Base-by-base conservation (phyloP, 176 grass and related monocot genomes). In the Puccinellia tenuiflora region DNA sequence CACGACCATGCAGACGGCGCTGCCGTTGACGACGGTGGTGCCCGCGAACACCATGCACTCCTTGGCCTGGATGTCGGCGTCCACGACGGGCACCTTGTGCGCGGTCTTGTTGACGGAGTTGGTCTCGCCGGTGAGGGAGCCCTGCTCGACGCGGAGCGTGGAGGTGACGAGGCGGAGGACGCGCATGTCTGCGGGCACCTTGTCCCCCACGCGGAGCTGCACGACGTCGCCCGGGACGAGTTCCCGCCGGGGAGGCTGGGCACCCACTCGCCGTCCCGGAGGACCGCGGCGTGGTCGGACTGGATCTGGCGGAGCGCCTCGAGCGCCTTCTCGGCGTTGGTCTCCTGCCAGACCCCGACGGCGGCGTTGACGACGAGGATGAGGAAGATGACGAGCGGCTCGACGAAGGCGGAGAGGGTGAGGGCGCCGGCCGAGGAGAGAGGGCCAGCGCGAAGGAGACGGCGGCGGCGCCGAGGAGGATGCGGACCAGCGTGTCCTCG, bases 381-480 rank as follows among this genome's bases (percentile, higher is more conserved):
- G 72, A 99, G 85, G 84, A 99, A 96, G 79, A 99, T 99, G 35
- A 99, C 93, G 75, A 99, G 74, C 34, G 96, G 96, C 56, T 99
- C 96, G 9, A 99, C 96, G 61, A 99, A 99, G 45, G 96, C 91
- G 46, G 85, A 93, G 56, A 89, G 81, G 7, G 89, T 83, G 48
- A 92, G 48, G 5, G 74, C 52, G 0, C 82, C 85, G 0, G 88
- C 85, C 0, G 92, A 67, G 6, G 88, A 81, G 83, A 84, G 42
- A 94, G 90, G 20, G 96, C 96, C 57, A 99, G 96, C 30, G 86
- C 66, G 85, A 99, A 94, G 48, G 96, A 99, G 34, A 99, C 89
- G 18, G 92, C 96, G 9, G 96, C 96, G 17, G 96, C 96, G 2
- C 76, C 81, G 0, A 99, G 88, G 2, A 99, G 96, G 85, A 96